Evolutionary conservation across 2,329 filamentous ascomycete genomes (phyloP), one percentile per base, ranked within the genome.

Genomic region (Calcarisporium arbuscula): DNA sequence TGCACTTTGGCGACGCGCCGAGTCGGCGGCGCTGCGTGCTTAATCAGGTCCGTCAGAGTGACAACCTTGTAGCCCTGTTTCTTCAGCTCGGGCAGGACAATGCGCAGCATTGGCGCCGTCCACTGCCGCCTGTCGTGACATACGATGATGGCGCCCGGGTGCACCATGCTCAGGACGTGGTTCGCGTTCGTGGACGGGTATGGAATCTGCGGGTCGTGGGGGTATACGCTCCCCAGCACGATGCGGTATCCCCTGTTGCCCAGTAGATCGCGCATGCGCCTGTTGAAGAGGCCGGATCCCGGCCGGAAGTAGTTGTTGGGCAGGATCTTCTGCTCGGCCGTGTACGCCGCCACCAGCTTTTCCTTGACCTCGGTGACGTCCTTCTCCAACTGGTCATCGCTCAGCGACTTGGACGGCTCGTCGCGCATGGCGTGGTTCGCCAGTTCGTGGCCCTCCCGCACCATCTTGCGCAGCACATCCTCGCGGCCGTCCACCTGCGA

Each of bases 361-460:
- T 43, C 53, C 46, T 86, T 77, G 12, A 94, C 85, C 9, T 67
- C 46, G 10, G 58, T 52, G 33, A 94, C 80, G 62, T 94, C 77
- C 2, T 54, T 51, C 22, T 67, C 60, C 2, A 95, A 71, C 41
- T 73, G 68, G 1, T 62, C 62, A 33, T 79, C 68, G 26, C 67
- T 59, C 18, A 94, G 65, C 1, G 65, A 65, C 28, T 74, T 68
- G 8, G 80, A 82, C 1, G 86, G 78, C 64, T 92, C 85, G 58
- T 95, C 88, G 55, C 79, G 74, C 85, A 92, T 89, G 8, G 84
- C 88, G 59, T 95, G 88, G 60, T 95, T 95, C 17, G 75, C 88
- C 4, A 95, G 66, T 64, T 88, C 83, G 55, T 83, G 75, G 16
- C 79, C 80, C 31, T 61, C 64, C 23, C 64, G 62, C n/a, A 85